phyloP scores from a whole-genome alignment of 306 rosid genomes.

The Purshia tridentata region DNA sequence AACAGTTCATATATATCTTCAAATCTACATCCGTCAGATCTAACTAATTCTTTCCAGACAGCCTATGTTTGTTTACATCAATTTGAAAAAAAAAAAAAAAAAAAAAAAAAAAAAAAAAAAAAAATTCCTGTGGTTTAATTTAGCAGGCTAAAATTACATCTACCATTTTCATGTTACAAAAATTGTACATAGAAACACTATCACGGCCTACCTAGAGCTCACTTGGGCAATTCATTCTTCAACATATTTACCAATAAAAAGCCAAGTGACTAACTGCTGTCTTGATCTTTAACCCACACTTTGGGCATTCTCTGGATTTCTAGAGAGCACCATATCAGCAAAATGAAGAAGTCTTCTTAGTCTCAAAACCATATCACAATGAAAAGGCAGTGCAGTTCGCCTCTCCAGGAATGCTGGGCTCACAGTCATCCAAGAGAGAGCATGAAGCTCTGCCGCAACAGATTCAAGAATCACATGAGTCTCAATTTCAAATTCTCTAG shows the following conservation, averaged over 20 bases:
- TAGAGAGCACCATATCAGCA: constrained; percentile 85
- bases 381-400: constrained; percentile 87
- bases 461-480: constrained; percentile 82
- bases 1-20: constrained; percentile 41
- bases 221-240: constrained; percentile 13
- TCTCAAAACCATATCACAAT: constrained; percentile 97
- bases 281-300: constrained; percentile 26
- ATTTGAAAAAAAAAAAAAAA: background rate
- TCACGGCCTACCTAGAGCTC: constrained; percentile 32
- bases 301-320: constrained; percentile 65
- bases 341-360: constrained; percentile 90
- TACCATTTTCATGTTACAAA: constrained; percentile 33
- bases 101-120: background rate
- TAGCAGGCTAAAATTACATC: constrained; percentile 26
- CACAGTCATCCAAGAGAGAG: constrained; percentile 92
- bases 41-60: constrained; percentile 36
- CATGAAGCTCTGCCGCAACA: constrained; percentile 93
- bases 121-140: background rate
- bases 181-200: constrained; percentile 37
- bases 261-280: constrained; percentile 18
- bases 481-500: constrained; percentile 71
- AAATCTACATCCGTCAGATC: constrained; percentile 38
- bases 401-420: constrained; percentile 92
- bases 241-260: constrained; percentile 15
- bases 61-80: constrained; percentile 10